Conservation (phyloP, 805 yeast genomes). For the Suhomyces xylopsoci region DNA sequence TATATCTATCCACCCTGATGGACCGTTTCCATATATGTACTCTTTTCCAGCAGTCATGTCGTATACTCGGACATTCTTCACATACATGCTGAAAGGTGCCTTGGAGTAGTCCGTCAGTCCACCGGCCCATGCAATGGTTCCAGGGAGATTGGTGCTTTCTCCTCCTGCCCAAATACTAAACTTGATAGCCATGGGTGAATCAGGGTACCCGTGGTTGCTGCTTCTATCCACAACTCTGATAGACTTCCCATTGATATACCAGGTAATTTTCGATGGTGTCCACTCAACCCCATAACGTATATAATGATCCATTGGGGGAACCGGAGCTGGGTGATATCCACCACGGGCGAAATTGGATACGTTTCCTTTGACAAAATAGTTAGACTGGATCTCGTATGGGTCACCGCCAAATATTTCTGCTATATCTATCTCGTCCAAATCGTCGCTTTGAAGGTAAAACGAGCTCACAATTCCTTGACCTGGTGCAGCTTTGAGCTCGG, state of each 20-base stretch:
- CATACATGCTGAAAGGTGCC: conserved; percentile 33
- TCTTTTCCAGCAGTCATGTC: conserved; percentile 30
- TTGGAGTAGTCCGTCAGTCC: conserved; percentile 30
- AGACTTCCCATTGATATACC: conserved; percentile 27
- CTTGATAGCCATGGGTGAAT: conserved; percentile 34
- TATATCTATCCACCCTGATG: neutral
- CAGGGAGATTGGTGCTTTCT: conserved; percentile 27
- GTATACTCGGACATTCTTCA: conserved; percentile 16
- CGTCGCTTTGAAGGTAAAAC: conserved; percentile 41
- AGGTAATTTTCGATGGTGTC: conserved; percentile 28
- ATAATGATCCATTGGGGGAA: conserved; percentile 23
- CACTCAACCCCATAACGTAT: conserved; percentile 36
- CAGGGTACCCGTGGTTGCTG: conserved; percentile 29
- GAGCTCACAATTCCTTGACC: conserved; percentile 39
- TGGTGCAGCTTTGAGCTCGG: conserved; percentile 28
- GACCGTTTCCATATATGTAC: conserved; percentile 26
- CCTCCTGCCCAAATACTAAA: conserved; percentile 45
- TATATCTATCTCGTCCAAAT: conserved; percentile 41
- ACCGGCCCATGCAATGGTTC: conserved; percentile 43
- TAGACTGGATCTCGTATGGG: conserved; percentile 29
- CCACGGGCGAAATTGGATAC: conserved; percentile 35
- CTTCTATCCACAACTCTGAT: conserved; percentile 22
- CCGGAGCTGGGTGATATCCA: conserved; percentile 23
- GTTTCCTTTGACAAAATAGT: conserved; percentile 41
- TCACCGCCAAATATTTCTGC: conserved; percentile 40